Evolutionary conservation across 148 eudicot species (phyloP), one percentile per base, ranked within the genome.

Genomic region (Dysphania ambrosioides): DNA sequence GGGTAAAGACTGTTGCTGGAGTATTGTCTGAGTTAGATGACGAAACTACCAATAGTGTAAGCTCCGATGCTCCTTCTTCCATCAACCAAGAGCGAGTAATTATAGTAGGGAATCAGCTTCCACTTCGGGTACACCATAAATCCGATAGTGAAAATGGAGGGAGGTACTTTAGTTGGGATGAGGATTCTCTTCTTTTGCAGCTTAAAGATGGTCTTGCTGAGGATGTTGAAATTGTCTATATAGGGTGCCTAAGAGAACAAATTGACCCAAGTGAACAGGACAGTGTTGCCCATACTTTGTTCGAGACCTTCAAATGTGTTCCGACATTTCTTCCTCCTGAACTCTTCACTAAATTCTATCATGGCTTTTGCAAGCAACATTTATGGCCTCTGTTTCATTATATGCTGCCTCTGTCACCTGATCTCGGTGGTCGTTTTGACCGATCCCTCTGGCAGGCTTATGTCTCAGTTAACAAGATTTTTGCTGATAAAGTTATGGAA

Each of bases 321-420:
- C 97, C 97, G 0, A 87, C 97, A 29, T 92, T 92, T 68, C 82
- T 92, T 30, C 94, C 94, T 8, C 87, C 91, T 3, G 97, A 89
- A 18, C 84, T 92, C 30, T 84, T 88, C 60, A 80, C 77, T 74
- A 92, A 87, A 69, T 92, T 82, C 81, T 92, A 92, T 79, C 97
- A 88, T 74, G 92, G 97, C 18, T 91, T 91, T 63, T 91, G 97
- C 77, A 91, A 91, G 83, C 93, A 89, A 75, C 91, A 91, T 36
- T 70, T 91, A 16, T 91, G 97, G 93, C 97, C 97, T 71, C 79
- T 91, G 75, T 91, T 92, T 80, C 97, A 92, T 80, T 92, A 92
- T 79, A 92, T 92, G 94, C 90, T 92, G 78, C 97, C 97, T 73
- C 66, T 89, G 42, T 92, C 94, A 26, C 94, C 97, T 0, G 92